Conservation (phyloP, 441 rosid genomes). For the Mallotus repandus region DNA sequence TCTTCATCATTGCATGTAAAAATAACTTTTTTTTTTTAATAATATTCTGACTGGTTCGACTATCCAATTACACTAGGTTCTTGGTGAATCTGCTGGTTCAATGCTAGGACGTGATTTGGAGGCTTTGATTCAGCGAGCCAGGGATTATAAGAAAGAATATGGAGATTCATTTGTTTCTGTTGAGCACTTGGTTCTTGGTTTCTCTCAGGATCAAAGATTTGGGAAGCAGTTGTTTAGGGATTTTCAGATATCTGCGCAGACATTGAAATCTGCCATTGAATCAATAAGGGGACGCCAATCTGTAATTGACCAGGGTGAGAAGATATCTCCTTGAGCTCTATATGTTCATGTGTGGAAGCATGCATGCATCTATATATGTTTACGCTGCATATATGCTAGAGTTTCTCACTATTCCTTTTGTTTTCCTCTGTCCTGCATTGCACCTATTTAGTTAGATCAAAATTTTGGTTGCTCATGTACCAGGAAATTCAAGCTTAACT, state of each 20-base stretch:
- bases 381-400: not conserved
- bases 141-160: constrained; percentile 83
- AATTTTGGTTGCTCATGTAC: not conserved
- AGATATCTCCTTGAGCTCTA: constrained; percentile 2
- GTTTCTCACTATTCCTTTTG: not conserved
- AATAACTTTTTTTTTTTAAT: not conserved
- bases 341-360: not conserved
- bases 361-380: not conserved
- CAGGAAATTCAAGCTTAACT: not conserved
- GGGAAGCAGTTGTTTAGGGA: constrained; percentile 88
- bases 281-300: constrained; percentile 95
- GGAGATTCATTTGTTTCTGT: constrained; percentile 94
- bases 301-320: constrained; percentile 90
- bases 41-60: constrained; percentile 14
- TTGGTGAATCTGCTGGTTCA: constrained; percentile 86
- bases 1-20: not conserved
- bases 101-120: constrained; percentile 98
- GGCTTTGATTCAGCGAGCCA: constrained; percentile 75
- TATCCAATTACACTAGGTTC: constrained; percentile 47
- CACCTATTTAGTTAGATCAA: not conserved
- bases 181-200: constrained; percentile 95
- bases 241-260: constrained; percentile 67
- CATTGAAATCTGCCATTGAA: constrained; percentile 80
- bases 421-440: not conserved
- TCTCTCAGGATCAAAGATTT: constrained; percentile 75